Evolutionary conservation across 352 stramenopile genomes (phyloP).

Genomic region (Phytophthora brassicae): DNA sequence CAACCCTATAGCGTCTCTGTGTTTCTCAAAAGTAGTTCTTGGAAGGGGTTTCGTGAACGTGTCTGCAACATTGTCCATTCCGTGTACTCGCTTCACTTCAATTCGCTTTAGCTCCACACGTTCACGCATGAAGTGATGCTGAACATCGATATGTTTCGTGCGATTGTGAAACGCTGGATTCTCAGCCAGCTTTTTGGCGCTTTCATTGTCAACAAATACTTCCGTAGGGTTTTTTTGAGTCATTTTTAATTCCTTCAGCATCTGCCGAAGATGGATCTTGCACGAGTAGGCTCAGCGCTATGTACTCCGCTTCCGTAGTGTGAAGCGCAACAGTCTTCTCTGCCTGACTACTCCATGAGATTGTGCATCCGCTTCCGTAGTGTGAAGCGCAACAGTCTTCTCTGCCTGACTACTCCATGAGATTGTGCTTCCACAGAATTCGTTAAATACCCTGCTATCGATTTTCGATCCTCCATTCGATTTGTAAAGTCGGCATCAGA

Average conservation of each 20-base stretch:
- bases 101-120: neutral
- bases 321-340: neutral
- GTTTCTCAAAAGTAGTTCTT: neutral
- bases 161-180: neutral
- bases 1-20: neutral
- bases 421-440: neutral
- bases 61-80: neutral
- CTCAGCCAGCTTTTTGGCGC: neutral
- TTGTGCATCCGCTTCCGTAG: no score
- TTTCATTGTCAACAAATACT: neutral
- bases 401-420: no score
- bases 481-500: neutral
- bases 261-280: neutral
- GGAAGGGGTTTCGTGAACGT: neutral
- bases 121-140: neutral
- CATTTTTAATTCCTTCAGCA: neutral
- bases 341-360: neutral
- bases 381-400: no score
- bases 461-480: neutral
- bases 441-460: neutral
- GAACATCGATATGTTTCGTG: neutral
- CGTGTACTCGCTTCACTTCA: neutral
- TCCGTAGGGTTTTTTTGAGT: neutral
- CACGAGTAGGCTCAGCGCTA: neutral
- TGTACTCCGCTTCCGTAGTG: no score